Evolutionary conservation across 768 basidiomycete genomes (phyloP), one percentile per base, ranked within the genome.

Genomic region (Postia placenta): DNA sequence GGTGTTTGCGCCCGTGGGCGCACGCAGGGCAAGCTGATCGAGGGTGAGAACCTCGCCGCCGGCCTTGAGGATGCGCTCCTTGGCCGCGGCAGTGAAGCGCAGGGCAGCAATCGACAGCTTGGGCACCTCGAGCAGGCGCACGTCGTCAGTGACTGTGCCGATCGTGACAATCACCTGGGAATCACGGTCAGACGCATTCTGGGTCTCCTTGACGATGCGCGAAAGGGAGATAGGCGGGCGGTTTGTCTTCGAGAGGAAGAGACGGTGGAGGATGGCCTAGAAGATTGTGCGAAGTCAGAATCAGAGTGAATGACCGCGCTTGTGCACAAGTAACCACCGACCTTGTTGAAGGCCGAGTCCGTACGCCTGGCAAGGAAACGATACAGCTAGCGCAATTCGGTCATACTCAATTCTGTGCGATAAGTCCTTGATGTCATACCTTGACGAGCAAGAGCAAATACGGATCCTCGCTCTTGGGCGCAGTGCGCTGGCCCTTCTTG

Each of bases 401-500:
- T 26, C 2, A 41, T 63, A 30, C 57, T 46, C 49, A 45, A 3
- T 19, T 38, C n/a, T n/a, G n/a, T 9, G 22, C n/a, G 5, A 22
- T 4, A 20, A n/a, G n/a, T n/a, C n/a, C n/a, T n/a, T n/a, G n/a
- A n/a, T n/a, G 36, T 62, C 71, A 52, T 65, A 94, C 94, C 83
- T 97, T 98, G 73, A 98, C 96, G 55, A 99, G 85, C 63, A 98
- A 81, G 63, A 96, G 84, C 62, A 99, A 82, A 76, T 99, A 98
- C 15, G 95, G 95, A 73, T 99, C 96, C 87, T 97, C 92, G 70
- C 92, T 95, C 79, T 90, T 91, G 69, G 96, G 96, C 55, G 91
- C 91, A 60, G 88, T 87, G 56, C 96, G 85, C 65, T 81, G 75
- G 60, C 93, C 83, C 81, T 96, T 97, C 85, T 89, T 95, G 84